phyloP scores from a whole-genome alignment of 352 stramenopile species.

The Globisporangium mamillatum region DNA sequence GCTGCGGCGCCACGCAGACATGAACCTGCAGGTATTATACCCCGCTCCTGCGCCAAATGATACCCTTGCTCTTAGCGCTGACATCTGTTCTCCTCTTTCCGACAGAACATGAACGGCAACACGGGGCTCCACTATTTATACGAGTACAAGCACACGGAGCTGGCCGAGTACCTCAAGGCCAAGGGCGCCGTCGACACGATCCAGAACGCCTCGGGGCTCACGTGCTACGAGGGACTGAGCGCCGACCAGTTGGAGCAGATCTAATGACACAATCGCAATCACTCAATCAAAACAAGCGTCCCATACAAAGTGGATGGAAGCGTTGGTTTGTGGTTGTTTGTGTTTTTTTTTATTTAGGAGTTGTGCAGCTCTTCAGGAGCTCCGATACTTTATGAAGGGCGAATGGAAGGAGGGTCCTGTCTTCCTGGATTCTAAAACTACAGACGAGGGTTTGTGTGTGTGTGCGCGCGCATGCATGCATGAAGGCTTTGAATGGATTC shows the following conservation, averaged over 20 bases:
- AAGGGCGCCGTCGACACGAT: conserved; percentile 94
- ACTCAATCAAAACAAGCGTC: neutral
- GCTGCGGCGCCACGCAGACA: conserved; percentile 88
- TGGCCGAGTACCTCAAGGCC: conserved; percentile 92
- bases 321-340: neutral
- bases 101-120: conserved; percentile 93
- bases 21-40: conserved; percentile 82
- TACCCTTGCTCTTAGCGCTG: neutral
- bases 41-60: neutral
- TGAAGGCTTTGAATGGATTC: neutral
- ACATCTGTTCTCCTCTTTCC: neutral
- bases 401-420: conserved; percentile 2
- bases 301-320: neutral
- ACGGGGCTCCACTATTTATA: conserved; percentile 95
- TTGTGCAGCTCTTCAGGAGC: neutral
- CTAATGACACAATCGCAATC: neutral
- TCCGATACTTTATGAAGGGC: conserved; percentile 4
- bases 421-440: conserved; percentile 20
- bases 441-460: conserved; percentile 8
- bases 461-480: neutral
- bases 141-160: conserved; percentile 89
- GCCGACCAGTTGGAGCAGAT: conserved; percentile 37
- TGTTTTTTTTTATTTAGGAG: conserved; percentile 2
- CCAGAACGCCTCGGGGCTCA: conserved; percentile 89
- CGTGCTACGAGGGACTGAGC: conserved; percentile 93